Percentiles rank a stretch among this genome's conserved stretches.
phyloP scores from a whole-genome alignment of 2,329 filamentous ascomycete genomes.

The Cercospora sojina region DNA sequence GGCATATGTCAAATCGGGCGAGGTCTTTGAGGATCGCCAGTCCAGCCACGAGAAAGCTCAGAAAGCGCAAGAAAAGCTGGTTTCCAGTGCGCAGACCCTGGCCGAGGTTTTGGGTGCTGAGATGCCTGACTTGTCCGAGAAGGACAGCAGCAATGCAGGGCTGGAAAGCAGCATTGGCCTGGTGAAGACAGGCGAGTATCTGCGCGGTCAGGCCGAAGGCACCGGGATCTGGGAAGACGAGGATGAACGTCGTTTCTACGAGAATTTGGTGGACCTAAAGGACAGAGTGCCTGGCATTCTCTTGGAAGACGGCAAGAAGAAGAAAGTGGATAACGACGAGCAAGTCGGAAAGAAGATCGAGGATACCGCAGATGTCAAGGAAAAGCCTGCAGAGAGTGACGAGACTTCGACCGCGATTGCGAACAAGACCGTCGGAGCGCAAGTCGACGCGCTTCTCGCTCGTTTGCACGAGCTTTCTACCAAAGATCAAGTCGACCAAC shows the following conservation, averaged over 20 bases:
- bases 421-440: slow-evolving; percentile 95
- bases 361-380: slow-evolving; percentile 46
- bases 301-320: slow-evolving; percentile 92
- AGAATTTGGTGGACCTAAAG: slow-evolving; percentile 91
- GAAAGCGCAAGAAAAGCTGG: slow-evolving; percentile 86
- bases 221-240: slow-evolving; percentile 98
- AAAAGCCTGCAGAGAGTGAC: slow-evolving; percentile 61
- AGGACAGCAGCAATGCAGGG: slow-evolving; percentile 61
- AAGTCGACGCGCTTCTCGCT: slow-evolving; percentile 86
- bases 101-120: slow-evolving; percentile 85
- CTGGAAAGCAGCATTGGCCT: slow-evolving; percentile 81
- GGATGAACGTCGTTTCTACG: slow-evolving; percentile 95
- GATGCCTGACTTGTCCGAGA: slow-evolving; percentile 89
- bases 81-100: slow-evolving; percentile 85
- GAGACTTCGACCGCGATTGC: slow-evolving; percentile 92
- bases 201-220: slow-evolving; percentile 84
- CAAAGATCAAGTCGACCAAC: slow-evolving; percentile 88
- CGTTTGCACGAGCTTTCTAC: slow-evolving; percentile 87
- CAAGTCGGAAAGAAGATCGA: slow-evolving; percentile 75
- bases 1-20: slow-evolving; percentile 96
- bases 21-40: slow-evolving; percentile 96
- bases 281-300: slow-evolving; percentile 93
- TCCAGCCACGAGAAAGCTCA: slow-evolving; percentile 91
- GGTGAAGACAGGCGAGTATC: slow-evolving; percentile 89
- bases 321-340: slow-evolving; percentile 79